phyloP scores from a whole-genome alignment of 2,329 filamentous ascomycete genomes.

The Arthrobotrys megalospora region DNA sequence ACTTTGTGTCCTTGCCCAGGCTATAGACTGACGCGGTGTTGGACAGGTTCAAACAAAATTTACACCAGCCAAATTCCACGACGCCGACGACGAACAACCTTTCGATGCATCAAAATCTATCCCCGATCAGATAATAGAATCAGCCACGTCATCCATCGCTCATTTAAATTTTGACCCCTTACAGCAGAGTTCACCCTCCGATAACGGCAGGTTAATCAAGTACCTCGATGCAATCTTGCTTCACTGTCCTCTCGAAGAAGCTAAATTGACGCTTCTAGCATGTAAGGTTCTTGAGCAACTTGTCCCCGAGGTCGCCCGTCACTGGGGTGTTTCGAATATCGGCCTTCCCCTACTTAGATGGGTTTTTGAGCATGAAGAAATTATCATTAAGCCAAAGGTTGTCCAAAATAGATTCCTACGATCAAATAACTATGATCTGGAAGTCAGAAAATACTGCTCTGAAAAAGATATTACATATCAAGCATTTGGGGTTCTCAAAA shows the following conservation, averaged over 20 bases:
- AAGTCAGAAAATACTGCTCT: constrained; percentile 10
- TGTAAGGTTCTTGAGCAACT: constrained; percentile 18
- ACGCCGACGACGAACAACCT: neutral
- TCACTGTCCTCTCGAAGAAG: constrained; percentile 11
- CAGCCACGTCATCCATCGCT: constrained; percentile 22
- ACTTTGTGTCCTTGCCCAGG: neutral
- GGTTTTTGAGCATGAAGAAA: neutral
- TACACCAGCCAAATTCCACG: neutral
- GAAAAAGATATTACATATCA: constrained; percentile 20
- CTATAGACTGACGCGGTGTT: neutral
- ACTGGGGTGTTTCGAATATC: neutral
- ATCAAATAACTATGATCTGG: constrained; percentile 12
- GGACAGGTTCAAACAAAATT: constrained; percentile 6
- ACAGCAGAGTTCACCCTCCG: neutral
- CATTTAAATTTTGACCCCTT: neutral
- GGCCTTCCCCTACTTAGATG: too few relatives aligned
- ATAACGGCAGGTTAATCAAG: neutral
- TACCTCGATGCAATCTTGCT: constrained; percentile 18
- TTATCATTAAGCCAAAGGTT: constrained; percentile 18
- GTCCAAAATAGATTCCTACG: constrained; percentile 17
- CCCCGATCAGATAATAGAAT: constrained; percentile 27
- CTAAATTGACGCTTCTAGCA: constrained; percentile 18
- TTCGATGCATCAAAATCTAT: constrained; percentile 25
- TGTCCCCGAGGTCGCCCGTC: neutral
- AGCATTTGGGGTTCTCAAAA: constrained; percentile 12